phyloP scores from a whole-genome alignment of 1,139 yeast species.

The Pneumocystis sp. region DNA sequence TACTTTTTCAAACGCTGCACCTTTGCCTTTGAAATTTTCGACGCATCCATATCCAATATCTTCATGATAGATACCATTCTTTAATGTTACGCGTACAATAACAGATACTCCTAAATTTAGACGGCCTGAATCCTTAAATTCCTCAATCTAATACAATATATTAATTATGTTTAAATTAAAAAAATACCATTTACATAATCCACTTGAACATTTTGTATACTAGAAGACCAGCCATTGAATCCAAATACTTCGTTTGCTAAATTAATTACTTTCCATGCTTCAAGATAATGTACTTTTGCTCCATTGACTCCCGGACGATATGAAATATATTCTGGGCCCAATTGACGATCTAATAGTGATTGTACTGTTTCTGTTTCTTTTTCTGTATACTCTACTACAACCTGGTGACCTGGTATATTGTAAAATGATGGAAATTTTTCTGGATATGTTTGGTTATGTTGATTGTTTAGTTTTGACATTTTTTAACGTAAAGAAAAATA shows the following conservation, averaged over 20 bases:
- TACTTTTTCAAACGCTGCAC: constrained; percentile 54
- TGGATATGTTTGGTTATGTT: neutral
- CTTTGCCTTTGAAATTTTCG: constrained; percentile 47
- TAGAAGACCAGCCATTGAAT: constrained; percentile 48
- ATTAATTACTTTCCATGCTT: constrained; percentile 32
- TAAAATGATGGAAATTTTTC: neutral
- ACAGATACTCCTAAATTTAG: constrained; percentile 44
- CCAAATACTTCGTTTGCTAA: constrained; percentile 57
- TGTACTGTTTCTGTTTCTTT: constrained; percentile 17
- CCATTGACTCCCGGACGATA: constrained; percentile 52
- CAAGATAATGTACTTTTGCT: constrained; percentile 27
- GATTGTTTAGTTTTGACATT: neutral
- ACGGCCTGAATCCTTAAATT: constrained; percentile 26
- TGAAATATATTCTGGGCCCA: constrained; percentile 86
- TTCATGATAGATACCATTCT: constrained; percentile 61
- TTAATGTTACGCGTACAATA: constrained; percentile 51
- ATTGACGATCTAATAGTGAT: constrained; percentile 19
- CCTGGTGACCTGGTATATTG: neutral
- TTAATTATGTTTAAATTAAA: neutral
- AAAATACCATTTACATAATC: constrained; percentile 17
- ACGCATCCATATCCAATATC: constrained; percentile 65
- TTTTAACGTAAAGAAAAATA: neutral
- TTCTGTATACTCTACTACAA: constrained; percentile 13
- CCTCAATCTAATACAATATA: constrained; percentile 16
- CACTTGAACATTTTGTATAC: constrained; percentile 27